These are phyloP conservation scores for Chlorella sp. DNA, from an alignment of 139 green algal genomes.

Conservation along the genomic window DNA sequence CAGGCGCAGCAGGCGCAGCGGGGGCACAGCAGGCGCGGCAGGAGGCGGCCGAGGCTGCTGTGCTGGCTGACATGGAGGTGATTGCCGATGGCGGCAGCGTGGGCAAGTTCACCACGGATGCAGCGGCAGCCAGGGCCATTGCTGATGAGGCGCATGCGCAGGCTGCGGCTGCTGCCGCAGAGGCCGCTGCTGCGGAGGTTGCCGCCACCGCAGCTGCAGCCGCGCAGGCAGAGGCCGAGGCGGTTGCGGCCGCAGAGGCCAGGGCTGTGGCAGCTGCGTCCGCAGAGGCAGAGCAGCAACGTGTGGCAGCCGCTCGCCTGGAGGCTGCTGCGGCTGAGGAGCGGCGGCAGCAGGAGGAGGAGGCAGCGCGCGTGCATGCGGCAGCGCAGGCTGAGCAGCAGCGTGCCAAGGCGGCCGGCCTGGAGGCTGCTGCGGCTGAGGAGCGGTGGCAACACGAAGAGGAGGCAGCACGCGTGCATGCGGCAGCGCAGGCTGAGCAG, in stretches of 20 bases:
- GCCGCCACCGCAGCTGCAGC: neutral
- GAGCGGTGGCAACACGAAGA: slow-evolving; percentile 1
- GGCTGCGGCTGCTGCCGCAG: neutral
- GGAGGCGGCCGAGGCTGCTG: neutral
- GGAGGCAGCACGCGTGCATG: neutral
- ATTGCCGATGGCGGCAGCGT: slow-evolving; percentile 24
- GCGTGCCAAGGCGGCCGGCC: neutral
- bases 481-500: neutral
- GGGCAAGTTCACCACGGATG: slow-evolving; percentile 8
- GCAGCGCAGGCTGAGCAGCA: slow-evolving; percentile 7
- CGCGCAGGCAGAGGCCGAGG: neutral
- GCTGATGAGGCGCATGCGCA: neutral
- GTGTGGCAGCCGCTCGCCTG: neutral
- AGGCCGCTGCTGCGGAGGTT: neutral
- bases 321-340: slow-evolving; percentile 9
- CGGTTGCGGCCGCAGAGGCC: neutral
- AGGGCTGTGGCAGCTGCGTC: neutral
- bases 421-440: neutral
- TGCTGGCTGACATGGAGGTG: neutral
- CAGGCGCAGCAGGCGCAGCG: neutral
- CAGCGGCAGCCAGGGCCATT: slow-evolving; percentile 6
- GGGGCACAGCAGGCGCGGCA: neutral
- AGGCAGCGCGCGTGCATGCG: neutral
- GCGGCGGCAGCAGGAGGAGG: slow-evolving; percentile 14
- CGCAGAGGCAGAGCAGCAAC: neutral